phyloP scores from a whole-genome alignment of 2,329 filamentous ascomycete species.

The Diaporthe sp. region DNA sequence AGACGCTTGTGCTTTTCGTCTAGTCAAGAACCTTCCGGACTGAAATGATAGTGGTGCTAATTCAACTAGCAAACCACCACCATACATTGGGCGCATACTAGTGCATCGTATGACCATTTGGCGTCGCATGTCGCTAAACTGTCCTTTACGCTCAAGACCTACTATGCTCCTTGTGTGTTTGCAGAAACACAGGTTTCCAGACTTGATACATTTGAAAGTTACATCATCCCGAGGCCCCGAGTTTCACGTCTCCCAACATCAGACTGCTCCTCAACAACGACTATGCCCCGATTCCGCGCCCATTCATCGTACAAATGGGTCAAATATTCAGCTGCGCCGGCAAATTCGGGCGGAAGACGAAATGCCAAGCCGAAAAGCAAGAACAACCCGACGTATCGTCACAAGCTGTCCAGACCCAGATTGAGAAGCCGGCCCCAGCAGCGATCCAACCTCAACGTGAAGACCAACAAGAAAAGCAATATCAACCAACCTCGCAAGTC shows the following conservation, averaged over 20 bases:
- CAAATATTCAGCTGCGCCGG: background rate
- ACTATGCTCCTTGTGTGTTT: background rate
- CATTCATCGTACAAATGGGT: background rate
- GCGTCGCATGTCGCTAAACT: background rate
- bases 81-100: background rate
- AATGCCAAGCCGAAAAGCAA: background rate
- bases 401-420: background rate
- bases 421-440: background rate
- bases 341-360: background rate
- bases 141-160: background rate
- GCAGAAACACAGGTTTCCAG: too few species aligned
- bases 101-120: background rate
- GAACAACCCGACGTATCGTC: background rate
- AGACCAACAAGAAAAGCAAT: background rate
- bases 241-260: background rate
- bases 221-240: background rate
- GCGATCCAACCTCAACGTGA: background rate
- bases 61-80: background rate
- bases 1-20: background rate
- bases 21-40: too few species aligned
- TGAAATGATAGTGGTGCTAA: background rate
- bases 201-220: too few species aligned
- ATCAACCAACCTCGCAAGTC: background rate
- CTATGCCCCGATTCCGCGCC: too few species aligned
- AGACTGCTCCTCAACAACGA: background rate